Base-by-base conservation (phyloP, 331 rosid genomes). In the Malus hybrid region DNA sequence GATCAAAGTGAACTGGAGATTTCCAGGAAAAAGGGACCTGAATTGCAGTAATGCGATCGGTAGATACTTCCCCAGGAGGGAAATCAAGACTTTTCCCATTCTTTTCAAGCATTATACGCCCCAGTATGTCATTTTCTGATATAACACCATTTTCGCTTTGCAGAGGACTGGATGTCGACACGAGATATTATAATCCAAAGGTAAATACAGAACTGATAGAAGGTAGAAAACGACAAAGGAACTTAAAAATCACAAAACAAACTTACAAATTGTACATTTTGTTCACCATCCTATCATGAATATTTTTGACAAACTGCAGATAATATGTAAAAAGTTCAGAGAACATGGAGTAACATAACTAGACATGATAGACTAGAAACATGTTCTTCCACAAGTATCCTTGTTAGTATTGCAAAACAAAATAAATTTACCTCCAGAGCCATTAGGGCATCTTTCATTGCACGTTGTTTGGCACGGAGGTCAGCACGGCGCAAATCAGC, bases 401-500 rank as follows among this genome's bases (percentile, higher is more conserved):
- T 24, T 50, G 61, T 61, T 53, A 73, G 57, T 53, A 32, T 55
- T 16, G 32, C 20, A 75, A 76, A 76, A 28, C 10, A 64, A 68
- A 66, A 70, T 55, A 68, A 56, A 66, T 81, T 86, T 70, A 92
- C 97, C 99, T 92, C 92, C 83, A 94, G 85, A 80, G 99, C 91
- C 92, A 87, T 90, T 68, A 92, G 81, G 75, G 99, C 97, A 77
- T 94, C 99, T 84, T 90, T 93, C 96, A 94, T 90, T 32, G 96
- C 99, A 53, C 99, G 95, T 72, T 94, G 96, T 80, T 94, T 94
- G 50, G 96, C 99, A 68, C 83, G 91, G 73, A 86, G 81, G 75
- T 94, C 96, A n/a, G 99, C 99, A 68, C 89, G 93, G 61, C 94
- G 97, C 75, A 92, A 84, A 81, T 94, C 97, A 75, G 93, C 96